These are phyloP conservation scores for Aspergillus ustus DNA, from an alignment of 2,329 filamentous ascomycete species.

Conservation along the genomic window DNA sequence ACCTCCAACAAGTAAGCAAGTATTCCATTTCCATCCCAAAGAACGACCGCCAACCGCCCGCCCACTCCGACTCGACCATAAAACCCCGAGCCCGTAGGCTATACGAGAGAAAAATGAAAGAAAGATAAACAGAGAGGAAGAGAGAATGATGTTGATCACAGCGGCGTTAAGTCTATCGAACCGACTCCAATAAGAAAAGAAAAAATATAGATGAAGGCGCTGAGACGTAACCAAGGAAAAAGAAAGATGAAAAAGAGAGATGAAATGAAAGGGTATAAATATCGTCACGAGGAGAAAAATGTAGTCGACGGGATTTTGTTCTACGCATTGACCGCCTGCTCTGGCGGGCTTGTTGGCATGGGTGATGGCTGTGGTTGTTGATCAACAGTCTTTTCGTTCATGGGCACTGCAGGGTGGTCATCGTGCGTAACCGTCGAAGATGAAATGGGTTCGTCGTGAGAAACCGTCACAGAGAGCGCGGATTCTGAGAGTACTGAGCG, in stretches of 20 bases:
- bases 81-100: not conserved
- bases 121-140: not conserved
- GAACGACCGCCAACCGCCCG: constrained; percentile 4
- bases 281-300: constrained; percentile 16
- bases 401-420: constrained; percentile 8
- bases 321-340: constrained; percentile 37
- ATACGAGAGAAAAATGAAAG: not conserved
- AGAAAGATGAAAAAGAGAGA: constrained; percentile 6
- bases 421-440: constrained; percentile 11
- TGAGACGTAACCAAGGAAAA: constrained; percentile 19
- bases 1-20: not conserved
- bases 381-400: constrained; percentile 16
- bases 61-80: constrained; percentile 9
- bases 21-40: constrained; percentile 2
- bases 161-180: constrained; percentile 4
- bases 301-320: constrained; percentile 7
- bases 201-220: constrained; percentile 4
- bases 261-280: constrained; percentile 17
- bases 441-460: constrained; percentile 6
- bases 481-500: constrained; percentile 13
- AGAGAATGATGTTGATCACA: not conserved
- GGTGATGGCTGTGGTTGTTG: constrained; percentile 25
- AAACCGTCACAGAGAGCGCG: constrained; percentile 13
- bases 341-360: constrained; percentile 26
- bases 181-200: constrained; percentile 5